Evolutionary conservation across 2,329 filamentous ascomycete species (phyloP), one percentile per base, ranked within the genome.

Genomic region (Curvularia sp.): DNA sequence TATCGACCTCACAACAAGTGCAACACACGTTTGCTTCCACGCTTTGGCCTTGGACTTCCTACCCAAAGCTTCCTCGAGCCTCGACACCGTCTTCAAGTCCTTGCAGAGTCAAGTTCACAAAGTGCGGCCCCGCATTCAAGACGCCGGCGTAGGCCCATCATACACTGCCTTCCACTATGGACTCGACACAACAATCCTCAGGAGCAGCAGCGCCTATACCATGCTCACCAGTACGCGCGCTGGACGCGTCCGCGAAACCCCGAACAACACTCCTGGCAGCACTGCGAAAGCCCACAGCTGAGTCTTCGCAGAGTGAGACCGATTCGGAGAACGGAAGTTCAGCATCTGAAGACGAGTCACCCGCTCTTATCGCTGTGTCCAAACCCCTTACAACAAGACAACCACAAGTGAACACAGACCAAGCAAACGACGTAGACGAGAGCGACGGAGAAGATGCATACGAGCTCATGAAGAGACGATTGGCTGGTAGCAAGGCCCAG

Each of bases 401-500:
- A 3, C 27, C 49, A 23, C 56, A 42, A 36, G 23, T 18, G 9
- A 53, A 36, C n/a, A 34, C n/a, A 6, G 43, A 47, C n/a, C 50
- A 53, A 18, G 38, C 58, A 30, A 60, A 67, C 63, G 59, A 65
- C 12, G 65, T 71, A 28, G 66, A 71, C 36, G 67, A 75, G 15
- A 67, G 71, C 21, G 66, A 77, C 36, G 73, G 75, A 38, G 76
- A 74, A 34, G 80, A 55, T 47, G 64, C 81, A n/a, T 83, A 83
- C 59, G 76, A 81, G 38, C 78, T 80, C 38, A 76, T 83, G 45
- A 81, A 73, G 66, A 80, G 78, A 66, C 76, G 81, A 69, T 69
- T 84, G 12, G 69, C 79, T 70, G 61, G 68, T 68, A 72, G 55
- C 48, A 65, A 69, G 41, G 49, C 49, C 18, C 3, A 56, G 48